Evolutionary conservation across 371 early-diverging fungal genomes (phyloP).

Genomic region (Nematocida sp.): DNA sequence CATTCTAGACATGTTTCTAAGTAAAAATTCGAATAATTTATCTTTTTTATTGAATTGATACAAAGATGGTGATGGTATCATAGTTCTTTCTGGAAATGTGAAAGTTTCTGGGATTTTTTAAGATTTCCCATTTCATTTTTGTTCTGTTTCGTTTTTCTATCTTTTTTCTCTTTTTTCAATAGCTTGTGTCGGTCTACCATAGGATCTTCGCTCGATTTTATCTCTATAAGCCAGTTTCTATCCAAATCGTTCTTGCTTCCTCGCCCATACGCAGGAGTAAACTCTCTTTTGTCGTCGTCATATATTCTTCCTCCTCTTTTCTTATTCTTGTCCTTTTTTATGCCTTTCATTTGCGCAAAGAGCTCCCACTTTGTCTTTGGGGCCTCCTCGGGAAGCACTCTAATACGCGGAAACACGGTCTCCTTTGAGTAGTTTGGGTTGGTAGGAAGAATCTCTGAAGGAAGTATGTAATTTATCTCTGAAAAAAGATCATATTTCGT

Average conservation of each 20-base stretch:
- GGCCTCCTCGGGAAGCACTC: constrained; percentile 39
- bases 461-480: constrained; percentile 30
- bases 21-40: too few relatives aligned
- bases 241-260: constrained; percentile 71
- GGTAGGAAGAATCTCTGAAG: constrained; percentile 31
- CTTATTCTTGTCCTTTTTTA: constrained; percentile 71
- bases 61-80: too few relatives aligned
- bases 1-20: too few relatives aligned
- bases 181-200: constrained; percentile 21
- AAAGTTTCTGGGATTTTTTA: constrained; percentile 34
- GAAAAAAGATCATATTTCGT: constrained; percentile 37
- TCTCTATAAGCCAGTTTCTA: constrained; percentile 39
- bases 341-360: constrained; percentile 93
- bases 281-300: constrained; percentile 79
- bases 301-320: constrained; percentile 72
- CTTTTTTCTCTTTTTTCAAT: constrained; percentile 20
- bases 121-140: constrained; percentile 25
- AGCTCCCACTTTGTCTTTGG: constrained; percentile 87
- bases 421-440: constrained; percentile 43
- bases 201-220: constrained; percentile 43
- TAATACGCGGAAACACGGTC: constrained; percentile 36
- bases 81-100: constrained; percentile 25
- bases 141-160: constrained; percentile 9
- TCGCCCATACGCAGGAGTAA: constrained; percentile 82
- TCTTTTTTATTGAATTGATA: too few relatives aligned